Evolutionary conservation across 805 yeast genomes (phyloP), one percentile per base, ranked within the genome.

Genomic region (Candida easanensis): DNA sequence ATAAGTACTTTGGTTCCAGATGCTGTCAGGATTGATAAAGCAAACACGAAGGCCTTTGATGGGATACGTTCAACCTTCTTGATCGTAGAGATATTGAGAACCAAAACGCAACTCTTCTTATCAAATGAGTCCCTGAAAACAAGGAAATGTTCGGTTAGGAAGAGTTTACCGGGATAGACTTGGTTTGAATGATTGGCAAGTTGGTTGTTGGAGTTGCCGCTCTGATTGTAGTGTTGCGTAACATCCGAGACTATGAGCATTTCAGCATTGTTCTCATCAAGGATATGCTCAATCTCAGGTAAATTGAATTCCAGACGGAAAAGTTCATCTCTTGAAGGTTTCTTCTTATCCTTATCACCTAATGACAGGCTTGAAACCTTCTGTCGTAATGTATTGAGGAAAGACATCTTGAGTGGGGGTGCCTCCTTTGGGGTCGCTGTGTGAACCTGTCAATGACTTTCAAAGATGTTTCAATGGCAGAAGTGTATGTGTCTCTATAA

Each of bases 61-160:
- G 95, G 95, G 17, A 88, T 73, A 41, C 97, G 73, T 60, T 91
- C 97, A 15, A 93, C 95, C 48, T 88, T 82, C 56, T 84, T 81
- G 30, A 93, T 67, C 1, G 96, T 79, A 2, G 90, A 79, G 33
- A 93, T 65, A 48, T 91, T 93, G 22, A 91, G 53, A 3, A 74
- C 74, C 56, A 91, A 77, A 5, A 79, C 74, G 58, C 93, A 84
- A 35, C 80, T 76, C 42, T 79, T 72, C 36, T 74, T 72, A 54
- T 88, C 95, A 53, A 79, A 80, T 6, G 77, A 73, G 53, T 87
- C 88, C 46, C 78, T 72, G 57, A 90, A 91, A 18, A 86, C 77
- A 28, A 93, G 60, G 58, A 80, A 93, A 50, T 84, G 86, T 42
- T 79, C 79, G 1, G 96, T 84, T 34, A 93, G 62, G 52, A 69